Evolutionary conservation across 1,284 basidiomycete genomes (phyloP), one percentile per base, ranked within the genome.

Genomic region (Cutaneotrichosporon curvatum): DNA sequence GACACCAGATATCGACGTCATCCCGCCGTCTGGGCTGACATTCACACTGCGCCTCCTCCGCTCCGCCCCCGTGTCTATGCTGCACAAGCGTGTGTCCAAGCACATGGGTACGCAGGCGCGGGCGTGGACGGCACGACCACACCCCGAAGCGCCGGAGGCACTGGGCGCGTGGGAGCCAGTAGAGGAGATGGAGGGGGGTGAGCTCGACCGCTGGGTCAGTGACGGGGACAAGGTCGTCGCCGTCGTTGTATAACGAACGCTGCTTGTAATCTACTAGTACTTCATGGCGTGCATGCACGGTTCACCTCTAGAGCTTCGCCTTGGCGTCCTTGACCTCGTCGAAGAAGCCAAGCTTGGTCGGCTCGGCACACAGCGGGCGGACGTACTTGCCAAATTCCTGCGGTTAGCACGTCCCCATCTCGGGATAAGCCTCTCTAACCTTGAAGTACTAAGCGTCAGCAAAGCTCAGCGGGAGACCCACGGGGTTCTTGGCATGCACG

Each of bases 181-280:
- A 3, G 51, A 48, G 40, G 49, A 51, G 50, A 48, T 58, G 31
- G 41, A 45, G 16, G 45, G 38, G 4, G 32, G 47, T n/a, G 55
- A 55, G 23, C 49, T 61, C 2, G 55, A 53, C 14, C 39, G 45
- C 39, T 61, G 52, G 43, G 41, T 59, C 8, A 32, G 31, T 0
- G 53, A 58, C 16, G 53, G 50, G 11, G 59, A 61, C 40, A 33
- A 20, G 3, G 43, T 39, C 12, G 30, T 45, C 15, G 37, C 37
- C 5, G 37, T 45, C 12, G 25, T 28, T 7, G 25, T 12, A 28
- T 28, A 12, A 28, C 25, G 12, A 28, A 12, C 25, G 25, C 12
- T 28, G 8, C 25, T 28, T 28, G 25, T 12, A 28, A 28, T n/a
- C n/a, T n/a, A n/a, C n/a, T n/a, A n/a, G n/a, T n/a, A n/a, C n/a